phyloP scores from a whole-genome alignment of 2,329 filamentous ascomycete genomes.

The Cercospora brassicicola region DNA sequence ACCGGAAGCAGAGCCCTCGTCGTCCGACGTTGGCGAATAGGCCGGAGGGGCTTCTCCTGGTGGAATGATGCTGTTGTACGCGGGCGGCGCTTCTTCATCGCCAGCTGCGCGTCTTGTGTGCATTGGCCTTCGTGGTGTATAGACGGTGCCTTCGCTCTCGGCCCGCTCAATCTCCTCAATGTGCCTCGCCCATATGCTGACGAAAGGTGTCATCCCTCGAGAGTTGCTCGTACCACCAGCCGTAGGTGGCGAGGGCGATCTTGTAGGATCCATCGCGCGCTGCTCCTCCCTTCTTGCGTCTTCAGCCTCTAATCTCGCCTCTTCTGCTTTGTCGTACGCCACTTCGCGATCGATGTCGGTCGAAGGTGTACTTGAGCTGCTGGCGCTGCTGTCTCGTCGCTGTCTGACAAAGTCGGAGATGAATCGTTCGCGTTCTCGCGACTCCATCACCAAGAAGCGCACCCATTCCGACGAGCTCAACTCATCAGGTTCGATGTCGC shows the following conservation, averaged over 20 bases:
- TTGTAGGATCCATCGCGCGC: constrained; percentile 18
- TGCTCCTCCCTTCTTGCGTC: constrained; percentile 28
- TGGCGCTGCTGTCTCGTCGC: constrained; percentile 32
- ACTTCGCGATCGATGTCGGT: constrained; percentile 23
- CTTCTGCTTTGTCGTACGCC: constrained; percentile 35
- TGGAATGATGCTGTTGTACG: constrained; percentile 35
- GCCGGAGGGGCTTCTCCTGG: constrained; percentile 36
- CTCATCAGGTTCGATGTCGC: constrained; percentile 40
- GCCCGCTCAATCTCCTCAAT: constrained; percentile 30
- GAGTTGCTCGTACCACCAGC: constrained; percentile 1
- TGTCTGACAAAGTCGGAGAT: constrained; percentile 35
- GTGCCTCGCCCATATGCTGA: constrained; percentile 35
- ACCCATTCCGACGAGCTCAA: constrained; percentile 39
- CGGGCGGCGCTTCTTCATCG: constrained; percentile 33
- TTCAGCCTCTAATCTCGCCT: constrained; percentile 34
- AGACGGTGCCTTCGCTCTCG: constrained; percentile 19
- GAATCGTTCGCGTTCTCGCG: constrained; percentile 38
- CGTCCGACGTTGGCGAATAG: constrained; percentile 35
- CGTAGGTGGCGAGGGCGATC: constrained; percentile 12
- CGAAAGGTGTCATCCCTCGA: constrained; percentile 31
- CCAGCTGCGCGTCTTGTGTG: constrained; percentile 32
- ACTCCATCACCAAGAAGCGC: constrained; percentile 39
- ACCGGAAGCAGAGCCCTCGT: constrained; percentile 25
- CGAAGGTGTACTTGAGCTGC: constrained; percentile 18
- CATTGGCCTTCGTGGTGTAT: constrained; percentile 24